Percentiles rank a stretch among this genome's conserved stretches.
phyloP scores from a whole-genome alignment of 352 stramenopile species.

The Pythium vanterpoolii region DNA sequence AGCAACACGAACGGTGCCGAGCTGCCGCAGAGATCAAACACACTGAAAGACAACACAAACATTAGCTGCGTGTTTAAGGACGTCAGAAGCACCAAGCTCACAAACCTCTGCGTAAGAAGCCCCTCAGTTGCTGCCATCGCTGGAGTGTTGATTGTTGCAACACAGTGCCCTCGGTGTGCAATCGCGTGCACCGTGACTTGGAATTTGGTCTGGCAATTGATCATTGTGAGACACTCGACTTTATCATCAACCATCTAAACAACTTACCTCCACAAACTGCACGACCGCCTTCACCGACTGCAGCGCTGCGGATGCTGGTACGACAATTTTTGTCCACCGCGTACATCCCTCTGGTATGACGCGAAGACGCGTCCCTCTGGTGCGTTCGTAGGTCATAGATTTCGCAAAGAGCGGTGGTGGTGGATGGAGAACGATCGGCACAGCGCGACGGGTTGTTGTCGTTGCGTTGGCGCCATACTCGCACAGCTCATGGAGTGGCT shows the following conservation, averaged over 20 bases:
- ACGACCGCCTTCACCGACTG: constrained; percentile 23
- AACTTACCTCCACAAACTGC: constrained; percentile 33
- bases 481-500: neutral
- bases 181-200: constrained; percentile 2
- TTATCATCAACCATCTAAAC: neutral
- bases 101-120: constrained; percentile 1
- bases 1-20: constrained; percentile 29
- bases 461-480: constrained; percentile 2
- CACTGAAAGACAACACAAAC: neutral
- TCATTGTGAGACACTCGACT: neutral
- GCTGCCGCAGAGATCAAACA: constrained; percentile 1
- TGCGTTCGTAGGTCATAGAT: constrained; percentile 31
- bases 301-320: constrained; percentile 25
- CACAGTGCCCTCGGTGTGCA: neutral
- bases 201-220: constrained; percentile 5
- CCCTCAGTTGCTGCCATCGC: neutral
- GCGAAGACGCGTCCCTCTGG: constrained; percentile 26
- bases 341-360: constrained; percentile 31
- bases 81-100: neutral
- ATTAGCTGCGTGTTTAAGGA: neutral
- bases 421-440: neutral
- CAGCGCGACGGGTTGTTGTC: neutral
- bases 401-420: constrained; percentile 7
- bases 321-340: constrained; percentile 31
- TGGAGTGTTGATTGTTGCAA: neutral